Evolutionary conservation across 2,329 filamentous ascomycete genomes (phyloP).

Genomic region (Acephala macrosclerotiorum): DNA sequence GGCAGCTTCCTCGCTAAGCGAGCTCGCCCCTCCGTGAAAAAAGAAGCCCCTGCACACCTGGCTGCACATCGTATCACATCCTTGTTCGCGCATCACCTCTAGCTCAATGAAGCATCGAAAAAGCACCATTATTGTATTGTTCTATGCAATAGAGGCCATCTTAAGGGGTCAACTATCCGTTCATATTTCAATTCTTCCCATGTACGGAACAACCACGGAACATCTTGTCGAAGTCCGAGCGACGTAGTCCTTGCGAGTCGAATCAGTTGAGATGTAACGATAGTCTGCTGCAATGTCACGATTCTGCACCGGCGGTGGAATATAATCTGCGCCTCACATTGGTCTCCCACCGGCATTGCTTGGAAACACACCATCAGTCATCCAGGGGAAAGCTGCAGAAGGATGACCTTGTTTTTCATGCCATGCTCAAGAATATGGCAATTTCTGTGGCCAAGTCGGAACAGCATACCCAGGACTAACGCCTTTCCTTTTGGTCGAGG

Average conservation of each 20-base stretch:
- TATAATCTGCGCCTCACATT: not conserved
- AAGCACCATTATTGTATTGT: conserved; percentile 4
- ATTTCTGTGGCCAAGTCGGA: conserved; percentile 7
- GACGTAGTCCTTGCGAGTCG: not conserved
- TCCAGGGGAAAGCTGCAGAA: conserved; percentile 5
- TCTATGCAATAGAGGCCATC: not conserved
- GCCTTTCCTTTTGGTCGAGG: not conserved
- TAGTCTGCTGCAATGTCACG: not conserved
- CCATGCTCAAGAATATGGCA: not conserved
- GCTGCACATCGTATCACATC: conserved; percentile 3
- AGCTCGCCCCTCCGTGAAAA: not conserved
- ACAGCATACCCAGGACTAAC: not conserved
- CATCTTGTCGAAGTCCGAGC: conserved; percentile 5
- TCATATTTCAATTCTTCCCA: not conserved
- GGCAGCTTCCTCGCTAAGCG: conserved; percentile 9
- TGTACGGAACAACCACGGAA: not conserved
- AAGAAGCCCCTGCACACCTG: conserved; percentile 7
- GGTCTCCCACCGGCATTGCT: not conserved
- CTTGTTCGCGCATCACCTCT: not conserved
- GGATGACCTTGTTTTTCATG: not conserved
- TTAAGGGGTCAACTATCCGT: not conserved
- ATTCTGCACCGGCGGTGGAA: not conserved
- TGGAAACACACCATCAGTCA: conserved; percentile 11
- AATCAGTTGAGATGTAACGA: not conserved
- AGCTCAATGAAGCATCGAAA: conserved; percentile 4